phyloP scores from a whole-genome alignment of 352 stramenopile species.

The Globisporangium camurandrum region DNA sequence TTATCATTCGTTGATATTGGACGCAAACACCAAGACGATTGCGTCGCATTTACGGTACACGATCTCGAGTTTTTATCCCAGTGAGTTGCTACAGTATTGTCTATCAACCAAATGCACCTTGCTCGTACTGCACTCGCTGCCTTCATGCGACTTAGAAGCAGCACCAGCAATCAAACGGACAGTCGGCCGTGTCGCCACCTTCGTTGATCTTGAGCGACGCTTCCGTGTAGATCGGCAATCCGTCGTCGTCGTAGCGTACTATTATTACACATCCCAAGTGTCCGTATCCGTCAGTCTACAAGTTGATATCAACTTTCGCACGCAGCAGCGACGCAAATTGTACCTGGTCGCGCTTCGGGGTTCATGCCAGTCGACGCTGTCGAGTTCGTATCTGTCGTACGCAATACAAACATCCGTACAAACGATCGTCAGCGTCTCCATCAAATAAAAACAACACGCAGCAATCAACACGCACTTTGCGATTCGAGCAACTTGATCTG shows the following conservation, averaged over 20 bases:
- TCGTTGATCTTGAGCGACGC: constrained; percentile 76
- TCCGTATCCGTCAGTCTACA: neutral
- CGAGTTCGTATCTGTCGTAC: constrained; percentile 63
- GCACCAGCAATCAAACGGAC: constrained; percentile 88
- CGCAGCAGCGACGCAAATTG: neutral
- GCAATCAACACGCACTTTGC: constrained; percentile 43
- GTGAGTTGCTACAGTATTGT: too few relatives aligned
- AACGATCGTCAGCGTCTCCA: neutral
- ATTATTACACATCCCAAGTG: neutral
- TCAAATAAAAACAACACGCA: neutral
- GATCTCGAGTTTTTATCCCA: too few relatives aligned
- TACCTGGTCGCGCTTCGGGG: constrained; percentile 70
- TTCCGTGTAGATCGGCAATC: constrained; percentile 83
- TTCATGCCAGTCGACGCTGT: constrained; percentile 48
- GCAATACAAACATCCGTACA: constrained; percentile 8
- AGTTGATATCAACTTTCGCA: neutral
- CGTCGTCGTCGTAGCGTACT: constrained; percentile 84
- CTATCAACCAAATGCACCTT: too few relatives aligned
- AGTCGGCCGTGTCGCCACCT: constrained; percentile 78
- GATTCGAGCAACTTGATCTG: constrained; percentile 80
- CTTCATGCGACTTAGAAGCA: constrained; percentile 56
- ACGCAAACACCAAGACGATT: too few relatives aligned
- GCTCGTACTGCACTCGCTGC: neutral
- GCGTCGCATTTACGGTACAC: too few relatives aligned
- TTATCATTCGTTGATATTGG: too few relatives aligned